phyloP scores from a whole-genome alignment of 2,329 filamentous ascomycete species.

The Didymella pomorum region DNA sequence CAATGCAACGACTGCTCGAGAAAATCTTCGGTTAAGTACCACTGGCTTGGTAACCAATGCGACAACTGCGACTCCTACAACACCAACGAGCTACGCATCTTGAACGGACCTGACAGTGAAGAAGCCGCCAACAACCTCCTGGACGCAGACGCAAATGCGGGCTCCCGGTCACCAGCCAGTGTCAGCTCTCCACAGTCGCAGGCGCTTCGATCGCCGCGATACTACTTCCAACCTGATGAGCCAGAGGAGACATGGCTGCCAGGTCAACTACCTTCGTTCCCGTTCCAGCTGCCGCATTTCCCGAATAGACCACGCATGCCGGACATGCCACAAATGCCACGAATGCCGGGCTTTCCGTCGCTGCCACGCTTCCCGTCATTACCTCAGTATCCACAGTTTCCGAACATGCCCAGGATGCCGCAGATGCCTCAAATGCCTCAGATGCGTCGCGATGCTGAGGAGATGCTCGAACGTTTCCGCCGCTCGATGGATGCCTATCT shows the following conservation, averaged over 20 bases:
- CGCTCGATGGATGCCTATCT: constrained; percentile 56
- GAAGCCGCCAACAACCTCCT: constrained; percentile 45
- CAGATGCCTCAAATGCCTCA: constrained; percentile 33
- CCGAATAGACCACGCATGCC: constrained; percentile 43
- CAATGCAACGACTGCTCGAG: constrained; percentile 95
- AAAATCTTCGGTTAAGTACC: constrained; percentile 85
- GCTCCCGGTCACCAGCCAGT: constrained; percentile 40
- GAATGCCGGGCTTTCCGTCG: constrained; percentile 42
- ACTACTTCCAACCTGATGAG: constrained; percentile 50
- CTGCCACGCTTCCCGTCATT: constrained; percentile 42
- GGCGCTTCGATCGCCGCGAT: constrained; percentile 45
- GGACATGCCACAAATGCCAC: constrained; percentile 40
- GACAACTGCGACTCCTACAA: constrained; percentile 65
- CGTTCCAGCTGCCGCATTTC: constrained; percentile 49
- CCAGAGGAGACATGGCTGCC: constrained; percentile 50
- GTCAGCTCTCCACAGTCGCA: constrained; percentile 45
- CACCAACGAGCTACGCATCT: constrained; percentile 58
- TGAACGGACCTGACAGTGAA: constrained; percentile 51
- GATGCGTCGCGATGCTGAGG: constrained; percentile 45
- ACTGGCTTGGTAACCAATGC: constrained; percentile 95
- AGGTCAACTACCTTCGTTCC: constrained; percentile 47
- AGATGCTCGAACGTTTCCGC: constrained; percentile 48
- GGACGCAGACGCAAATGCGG: constrained; percentile 38
- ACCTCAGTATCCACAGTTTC: constrained; percentile 44
- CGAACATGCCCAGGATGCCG: constrained; percentile 36